These are phyloP conservation scores for Globisporangium solare DNA, from an alignment of 352 stramenopile genomes.

Conservation along the genomic window DNA sequence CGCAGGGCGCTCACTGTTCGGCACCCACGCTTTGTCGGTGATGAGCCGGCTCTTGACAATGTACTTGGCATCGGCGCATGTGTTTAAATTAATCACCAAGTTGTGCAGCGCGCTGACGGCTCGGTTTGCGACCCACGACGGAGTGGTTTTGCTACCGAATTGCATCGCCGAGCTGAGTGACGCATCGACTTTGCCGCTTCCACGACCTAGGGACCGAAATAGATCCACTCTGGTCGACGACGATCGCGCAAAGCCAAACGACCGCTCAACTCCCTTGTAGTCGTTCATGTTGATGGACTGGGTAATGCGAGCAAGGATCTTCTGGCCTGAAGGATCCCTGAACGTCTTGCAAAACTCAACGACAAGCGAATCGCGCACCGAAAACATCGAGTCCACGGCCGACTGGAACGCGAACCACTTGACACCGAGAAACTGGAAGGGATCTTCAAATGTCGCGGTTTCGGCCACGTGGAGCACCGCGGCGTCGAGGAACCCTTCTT, in stretches of 20 bases:
- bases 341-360: conserved; percentile 61
- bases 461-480: conserved; percentile 67
- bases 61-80: conserved; percentile 56
- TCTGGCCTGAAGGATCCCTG: conserved; percentile 46
- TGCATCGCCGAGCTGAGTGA: conserved; percentile 18
- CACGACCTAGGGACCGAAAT: conserved; percentile 47
- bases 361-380: conserved; percentile 53
- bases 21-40: conserved; percentile 65
- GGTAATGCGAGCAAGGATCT: conserved; percentile 54
- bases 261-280: conserved; percentile 35
- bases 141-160: conserved; percentile 31
- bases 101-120: conserved; percentile 39
- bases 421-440: conserved; percentile 67
- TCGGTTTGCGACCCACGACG: conserved; percentile 66
- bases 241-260: conserved; percentile 61
- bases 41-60: conserved; percentile 51
- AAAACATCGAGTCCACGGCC: conserved; percentile 63
- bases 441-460: conserved; percentile 34
- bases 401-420: conserved; percentile 77
- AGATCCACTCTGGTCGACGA: conserved; percentile 39
- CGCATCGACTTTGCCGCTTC: conserved; percentile 39
- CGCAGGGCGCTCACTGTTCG: conserved; percentile 56
- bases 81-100: conserved; percentile 35
- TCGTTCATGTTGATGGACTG: conserved; percentile 54
- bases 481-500: conserved; percentile 68